Conservation (phyloP, 345 rosid species). For the Passiflora organensis region DNA sequence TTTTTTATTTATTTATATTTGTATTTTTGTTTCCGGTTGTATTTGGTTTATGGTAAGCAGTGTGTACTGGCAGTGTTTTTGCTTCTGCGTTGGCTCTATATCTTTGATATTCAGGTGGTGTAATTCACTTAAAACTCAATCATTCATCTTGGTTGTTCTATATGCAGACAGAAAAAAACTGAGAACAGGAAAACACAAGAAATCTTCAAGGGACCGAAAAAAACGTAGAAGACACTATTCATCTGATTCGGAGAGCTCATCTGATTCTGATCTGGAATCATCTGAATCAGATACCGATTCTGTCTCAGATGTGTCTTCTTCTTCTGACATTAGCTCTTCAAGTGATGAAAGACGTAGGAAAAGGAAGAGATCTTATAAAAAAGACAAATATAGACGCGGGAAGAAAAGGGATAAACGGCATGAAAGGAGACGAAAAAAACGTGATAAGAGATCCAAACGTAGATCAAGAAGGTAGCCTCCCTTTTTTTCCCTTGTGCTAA, state of each 20-base stretch:
- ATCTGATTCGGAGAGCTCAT: constrained; percentile 82
- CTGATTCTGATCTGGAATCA: constrained; percentile 66
- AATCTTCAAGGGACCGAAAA: constrained; percentile 60
- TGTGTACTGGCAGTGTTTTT: neutral
- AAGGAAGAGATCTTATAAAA: constrained; percentile 72
- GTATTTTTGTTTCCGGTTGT: neutral
- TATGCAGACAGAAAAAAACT: constrained; percentile 52
- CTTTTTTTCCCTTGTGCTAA: no score
- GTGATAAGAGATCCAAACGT: constrained; percentile 64
- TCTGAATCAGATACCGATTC: constrained; percentile 81
- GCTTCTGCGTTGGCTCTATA: neutral
- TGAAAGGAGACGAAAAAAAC: constrained; percentile 65
- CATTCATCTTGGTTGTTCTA: constrained; percentile 2
- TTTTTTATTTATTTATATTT: neutral
- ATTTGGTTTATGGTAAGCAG: neutral
- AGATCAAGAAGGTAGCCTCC: constrained; percentile 67
- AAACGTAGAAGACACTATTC: constrained; percentile 68
- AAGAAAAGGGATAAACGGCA: constrained; percentile 71
- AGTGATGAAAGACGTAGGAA: constrained; percentile 80
- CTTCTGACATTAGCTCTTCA: constrained; percentile 79
- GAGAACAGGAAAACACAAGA: constrained; percentile 57
- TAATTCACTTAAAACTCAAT: neutral
- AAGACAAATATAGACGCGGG: constrained; percentile 62
- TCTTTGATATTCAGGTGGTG: neutral
- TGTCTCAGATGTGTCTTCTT: constrained; percentile 53